phyloP scores from a whole-genome alignment of 139 green algal species.

The Gonium pectorale region DNA sequence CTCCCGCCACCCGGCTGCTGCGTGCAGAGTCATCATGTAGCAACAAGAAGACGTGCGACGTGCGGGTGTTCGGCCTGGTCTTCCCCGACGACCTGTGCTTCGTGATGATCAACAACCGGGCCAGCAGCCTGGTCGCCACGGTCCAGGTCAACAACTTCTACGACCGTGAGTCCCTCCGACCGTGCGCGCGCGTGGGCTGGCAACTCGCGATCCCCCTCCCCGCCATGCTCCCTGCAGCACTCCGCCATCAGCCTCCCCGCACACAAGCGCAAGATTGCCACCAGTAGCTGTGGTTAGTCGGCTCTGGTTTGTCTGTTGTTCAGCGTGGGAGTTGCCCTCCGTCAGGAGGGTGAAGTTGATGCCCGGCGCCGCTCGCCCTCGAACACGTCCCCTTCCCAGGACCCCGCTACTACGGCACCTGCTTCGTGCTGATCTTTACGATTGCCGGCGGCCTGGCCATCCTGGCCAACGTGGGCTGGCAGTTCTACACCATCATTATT shows the following conservation, averaged over 20 bases:
- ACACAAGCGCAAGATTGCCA: no score
- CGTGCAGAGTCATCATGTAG: constrained; percentile 27
- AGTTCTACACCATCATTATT: constrained; percentile 37
- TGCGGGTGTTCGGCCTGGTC: constrained; percentile 35
- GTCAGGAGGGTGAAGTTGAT: no score
- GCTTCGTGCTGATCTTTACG: constrained; percentile 12
- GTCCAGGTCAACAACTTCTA: constrained; percentile 15
- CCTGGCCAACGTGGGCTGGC: constrained; percentile 12
- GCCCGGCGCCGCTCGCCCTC: no score
- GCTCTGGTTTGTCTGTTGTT: no score
- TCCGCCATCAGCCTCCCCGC: no score
- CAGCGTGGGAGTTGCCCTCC: no score
- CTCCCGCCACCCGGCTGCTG: no score
- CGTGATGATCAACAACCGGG: constrained; percentile 29
- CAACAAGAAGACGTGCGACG: not conserved
- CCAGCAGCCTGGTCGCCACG: not conserved
- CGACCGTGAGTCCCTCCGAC: constrained; percentile 25
- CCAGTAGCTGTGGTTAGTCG: no score
- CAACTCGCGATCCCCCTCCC: no score
- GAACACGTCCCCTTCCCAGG: not conserved
- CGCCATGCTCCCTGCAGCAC: no score
- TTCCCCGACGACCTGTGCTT: constrained; percentile 29
- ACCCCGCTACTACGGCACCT: constrained; percentile 43
- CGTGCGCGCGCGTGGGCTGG: no score
- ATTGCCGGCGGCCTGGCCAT: constrained; percentile 16